Percentiles rank a stretch among this genome's conserved stretches.
Evolutionary conservation across 177 flowering plant species (phyloP).

Genomic region (Tripterygium wilfordii): DNA sequence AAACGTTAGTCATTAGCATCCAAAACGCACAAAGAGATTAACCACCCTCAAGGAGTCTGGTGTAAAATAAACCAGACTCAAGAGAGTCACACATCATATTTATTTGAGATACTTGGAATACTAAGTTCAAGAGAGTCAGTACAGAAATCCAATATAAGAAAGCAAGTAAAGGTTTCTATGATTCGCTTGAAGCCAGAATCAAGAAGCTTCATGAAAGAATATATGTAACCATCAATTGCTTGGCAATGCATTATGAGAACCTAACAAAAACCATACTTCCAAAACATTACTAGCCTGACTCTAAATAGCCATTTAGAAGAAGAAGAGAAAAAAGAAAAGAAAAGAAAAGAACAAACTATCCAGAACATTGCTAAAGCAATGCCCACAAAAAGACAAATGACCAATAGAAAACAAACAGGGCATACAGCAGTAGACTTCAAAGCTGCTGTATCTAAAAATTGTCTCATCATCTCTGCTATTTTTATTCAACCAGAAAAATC

Average conservation of each 20-base stretch:
- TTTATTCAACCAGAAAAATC: slow-evolving; percentile 33
- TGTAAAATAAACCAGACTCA: too few species aligned
- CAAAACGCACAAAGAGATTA: too few species aligned
- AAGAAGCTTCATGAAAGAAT: slow-evolving; percentile 17
- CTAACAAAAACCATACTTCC: slow-evolving; percentile 15
- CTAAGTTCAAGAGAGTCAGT: not conserved
- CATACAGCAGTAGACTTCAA: slow-evolving; percentile 12
- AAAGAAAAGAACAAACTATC: slow-evolving; percentile 9
- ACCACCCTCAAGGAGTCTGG: too few species aligned
- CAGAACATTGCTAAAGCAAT: slow-evolving; percentile 22
- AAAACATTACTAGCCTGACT: slow-evolving; percentile 10
- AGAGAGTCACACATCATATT: too few species aligned
- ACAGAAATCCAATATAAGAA: not conserved
- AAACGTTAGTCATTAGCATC: too few species aligned
- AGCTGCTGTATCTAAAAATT: slow-evolving; percentile 25
- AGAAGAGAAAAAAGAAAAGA: too few species aligned
- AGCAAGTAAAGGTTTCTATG: not conserved
- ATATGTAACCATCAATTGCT: slow-evolving; percentile 25
- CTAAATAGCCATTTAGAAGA: slow-evolving; percentile 1
- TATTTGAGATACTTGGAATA: too few species aligned
- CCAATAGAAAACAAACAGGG: slow-evolving; percentile 15
- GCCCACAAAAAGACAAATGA: slow-evolving; percentile 15
- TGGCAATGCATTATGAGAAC: slow-evolving; percentile 14
- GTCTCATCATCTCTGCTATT: slow-evolving; percentile 32
- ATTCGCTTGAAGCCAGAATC: slow-evolving; percentile 1